Conservation (phyloP, 805 yeast genomes). For the Candida bentonensis region DNA sequence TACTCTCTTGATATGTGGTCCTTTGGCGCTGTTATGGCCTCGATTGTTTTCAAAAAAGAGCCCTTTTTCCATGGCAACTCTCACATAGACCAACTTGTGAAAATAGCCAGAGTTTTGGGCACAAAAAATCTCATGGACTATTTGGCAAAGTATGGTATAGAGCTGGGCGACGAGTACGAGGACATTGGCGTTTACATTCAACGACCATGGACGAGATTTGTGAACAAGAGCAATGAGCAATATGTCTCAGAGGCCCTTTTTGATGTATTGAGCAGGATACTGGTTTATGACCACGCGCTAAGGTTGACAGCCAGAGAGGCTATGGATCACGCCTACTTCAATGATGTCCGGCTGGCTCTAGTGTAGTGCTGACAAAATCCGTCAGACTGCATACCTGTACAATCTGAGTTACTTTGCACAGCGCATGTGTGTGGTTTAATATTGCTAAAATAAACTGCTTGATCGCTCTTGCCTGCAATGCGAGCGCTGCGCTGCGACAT, state of each 20-base stretch:
- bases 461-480: too few relatives aligned
- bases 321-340: conserved; percentile 44
- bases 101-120: conserved; percentile 78
- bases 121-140: conserved; percentile 65
- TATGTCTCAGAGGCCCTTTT: conserved; percentile 52
- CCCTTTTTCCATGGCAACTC: conserved; percentile 89
- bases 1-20: conserved; percentile 91
- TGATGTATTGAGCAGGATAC: conserved; percentile 65
- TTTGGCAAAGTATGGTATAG: conserved; percentile 54
- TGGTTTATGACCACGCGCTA: conserved; percentile 79
- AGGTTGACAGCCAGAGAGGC: conserved; percentile 84
- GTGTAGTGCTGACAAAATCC: too few relatives aligned
- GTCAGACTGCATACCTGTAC: too few relatives aligned
- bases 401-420: too few relatives aligned
- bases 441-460: too few relatives aligned
- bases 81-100: conserved; percentile 81
- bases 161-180: conserved; percentile 61
- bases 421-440: too few relatives aligned
- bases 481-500: too few relatives aligned
- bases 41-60: conserved; percentile 78
- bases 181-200: conserved; percentile 57
- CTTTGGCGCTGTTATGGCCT: conserved; percentile 83
- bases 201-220: conserved; percentile 67
- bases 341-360: conserved; percentile 22
- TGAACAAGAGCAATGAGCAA: conserved; percentile 49